phyloP scores from a whole-genome alignment of 2,329 filamentous ascomycete genomes.

The Remersonia thermophila region DNA sequence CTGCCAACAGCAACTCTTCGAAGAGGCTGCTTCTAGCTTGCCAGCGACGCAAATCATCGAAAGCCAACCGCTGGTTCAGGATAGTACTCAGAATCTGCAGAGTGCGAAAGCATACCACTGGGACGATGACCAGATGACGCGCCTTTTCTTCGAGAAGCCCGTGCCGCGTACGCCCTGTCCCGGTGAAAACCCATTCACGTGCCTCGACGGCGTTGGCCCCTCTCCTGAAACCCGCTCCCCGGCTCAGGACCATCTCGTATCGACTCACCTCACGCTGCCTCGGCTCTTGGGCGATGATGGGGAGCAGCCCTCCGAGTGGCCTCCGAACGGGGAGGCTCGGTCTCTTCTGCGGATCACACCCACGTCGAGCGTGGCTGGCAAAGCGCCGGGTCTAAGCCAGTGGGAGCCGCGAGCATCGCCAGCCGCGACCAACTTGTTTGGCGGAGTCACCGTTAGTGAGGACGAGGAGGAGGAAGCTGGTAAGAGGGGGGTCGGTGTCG shows the following conservation, averaged over 20 bases:
- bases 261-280: not conserved
- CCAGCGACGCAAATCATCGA: slow-evolving; percentile 8
- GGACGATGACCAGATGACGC: too few species aligned
- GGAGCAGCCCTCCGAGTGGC: too few species aligned
- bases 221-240: not conserved
- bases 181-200: too few species aligned
- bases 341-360: not conserved
- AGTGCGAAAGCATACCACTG: too few species aligned
- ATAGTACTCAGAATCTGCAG: too few species aligned
- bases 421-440: not conserved
- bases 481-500: too few species aligned
- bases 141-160: too few species aligned
- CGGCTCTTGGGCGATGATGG: too few species aligned
- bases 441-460: slow-evolving; percentile 4
- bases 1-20: slow-evolving; percentile 8
- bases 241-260: not conserved
- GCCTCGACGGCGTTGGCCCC: too few species aligned
- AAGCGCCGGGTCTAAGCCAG: not conserved
- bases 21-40: slow-evolving; percentile 4
- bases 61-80: too few species aligned
- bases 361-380: not conserved
- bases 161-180: too few species aligned
- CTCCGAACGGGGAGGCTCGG: not conserved
- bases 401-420: slow-evolving; percentile 1
- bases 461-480: not conserved